Evolutionary conservation across 208 protist species (phyloP).

Genomic region (Porcisia deanei): DNA sequence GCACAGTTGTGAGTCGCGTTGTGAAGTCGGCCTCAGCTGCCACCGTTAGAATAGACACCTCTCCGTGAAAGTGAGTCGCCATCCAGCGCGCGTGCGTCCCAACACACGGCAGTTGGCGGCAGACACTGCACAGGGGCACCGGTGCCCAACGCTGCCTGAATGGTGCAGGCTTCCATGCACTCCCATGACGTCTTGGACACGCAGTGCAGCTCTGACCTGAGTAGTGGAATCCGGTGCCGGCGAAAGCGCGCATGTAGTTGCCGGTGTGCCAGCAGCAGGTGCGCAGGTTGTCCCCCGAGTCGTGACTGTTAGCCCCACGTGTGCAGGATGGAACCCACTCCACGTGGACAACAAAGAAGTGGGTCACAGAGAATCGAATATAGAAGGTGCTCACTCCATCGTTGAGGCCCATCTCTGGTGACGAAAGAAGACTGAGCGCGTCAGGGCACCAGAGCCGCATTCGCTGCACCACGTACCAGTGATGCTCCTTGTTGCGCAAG

Average conservation of each 20-base stretch:
- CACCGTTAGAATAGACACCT: slow-evolving; percentile 31
- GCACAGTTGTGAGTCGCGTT: slow-evolving; percentile 25
- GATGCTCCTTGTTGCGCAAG: slow-evolving; percentile 29
- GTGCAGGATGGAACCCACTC: slow-evolving; percentile 17
- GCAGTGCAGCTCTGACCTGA: slow-evolving; percentile 30
- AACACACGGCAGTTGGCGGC: slow-evolving; percentile 15
- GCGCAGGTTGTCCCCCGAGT: slow-evolving; percentile 9
- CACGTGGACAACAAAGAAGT: slow-evolving; percentile 27
- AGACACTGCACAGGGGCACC: slow-evolving; percentile 24
- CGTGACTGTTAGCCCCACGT: background rate
- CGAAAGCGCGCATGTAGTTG: slow-evolving; percentile 29
- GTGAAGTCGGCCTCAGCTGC: slow-evolving; percentile 3
- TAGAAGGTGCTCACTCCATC: slow-evolving; percentile 21
- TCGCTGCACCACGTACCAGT: slow-evolving; percentile 32
- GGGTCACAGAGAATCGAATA: slow-evolving; percentile 26
- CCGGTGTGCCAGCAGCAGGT: slow-evolving; percentile 27
- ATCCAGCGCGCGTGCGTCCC: slow-evolving; percentile 24
- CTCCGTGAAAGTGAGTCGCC: slow-evolving; percentile 26
- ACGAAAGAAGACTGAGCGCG: slow-evolving; percentile 1
- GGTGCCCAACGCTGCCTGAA: slow-evolving; percentile 3
- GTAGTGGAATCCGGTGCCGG: slow-evolving; percentile 30
- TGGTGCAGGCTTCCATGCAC: slow-evolving; percentile 14
- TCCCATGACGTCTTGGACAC: slow-evolving; percentile 2
- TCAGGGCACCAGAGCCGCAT: slow-evolving; percentile 31
- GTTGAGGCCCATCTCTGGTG: slow-evolving; percentile 29